Conservation (phyloP, 352 stramenopile genomes). For the Phytophthora rubi region DNA sequence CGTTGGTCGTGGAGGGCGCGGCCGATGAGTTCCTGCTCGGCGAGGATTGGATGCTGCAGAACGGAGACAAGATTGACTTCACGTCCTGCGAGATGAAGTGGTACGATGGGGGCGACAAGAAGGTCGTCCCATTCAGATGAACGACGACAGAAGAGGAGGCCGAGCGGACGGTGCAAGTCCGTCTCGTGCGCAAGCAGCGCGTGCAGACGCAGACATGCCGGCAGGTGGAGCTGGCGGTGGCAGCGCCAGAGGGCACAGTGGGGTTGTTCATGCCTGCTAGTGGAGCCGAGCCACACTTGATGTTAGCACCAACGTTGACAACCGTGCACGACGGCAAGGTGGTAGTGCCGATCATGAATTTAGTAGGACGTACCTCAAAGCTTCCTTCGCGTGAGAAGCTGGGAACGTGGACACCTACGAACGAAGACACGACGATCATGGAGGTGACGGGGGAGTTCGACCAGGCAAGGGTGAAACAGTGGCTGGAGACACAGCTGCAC, state of each 20-base stretch:
- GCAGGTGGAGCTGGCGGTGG: not conserved
- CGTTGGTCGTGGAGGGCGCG: not conserved
- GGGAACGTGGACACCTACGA: not conserved
- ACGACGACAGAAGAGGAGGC: not conserved
- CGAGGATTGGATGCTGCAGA: not conserved
- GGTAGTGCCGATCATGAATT: not conserved
- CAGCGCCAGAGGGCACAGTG: not conserved
- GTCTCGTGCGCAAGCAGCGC: not conserved
- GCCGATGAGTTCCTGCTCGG: not conserved
- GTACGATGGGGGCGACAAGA: not conserved
- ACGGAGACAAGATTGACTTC: not conserved
- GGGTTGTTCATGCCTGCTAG: not conserved
- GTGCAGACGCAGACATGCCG: not conserved
- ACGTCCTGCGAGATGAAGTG: not conserved
- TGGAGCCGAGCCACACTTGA: not conserved
- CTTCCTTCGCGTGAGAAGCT: not conserved
- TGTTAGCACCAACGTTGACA: not conserved
- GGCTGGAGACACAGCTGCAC: not conserved
- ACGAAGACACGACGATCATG: constrained; percentile 1
- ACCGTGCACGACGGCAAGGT: not conserved
- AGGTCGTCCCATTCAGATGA: not conserved
- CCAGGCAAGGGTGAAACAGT: not conserved
- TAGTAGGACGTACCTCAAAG: not conserved
- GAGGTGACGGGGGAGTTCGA: not conserved
- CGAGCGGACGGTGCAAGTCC: not conserved